Evolutionary conservation across 176 grass and related monocot genomes (phyloP), one percentile per base, ranked within the genome.

Genomic region (Metroxylon sagu): DNA sequence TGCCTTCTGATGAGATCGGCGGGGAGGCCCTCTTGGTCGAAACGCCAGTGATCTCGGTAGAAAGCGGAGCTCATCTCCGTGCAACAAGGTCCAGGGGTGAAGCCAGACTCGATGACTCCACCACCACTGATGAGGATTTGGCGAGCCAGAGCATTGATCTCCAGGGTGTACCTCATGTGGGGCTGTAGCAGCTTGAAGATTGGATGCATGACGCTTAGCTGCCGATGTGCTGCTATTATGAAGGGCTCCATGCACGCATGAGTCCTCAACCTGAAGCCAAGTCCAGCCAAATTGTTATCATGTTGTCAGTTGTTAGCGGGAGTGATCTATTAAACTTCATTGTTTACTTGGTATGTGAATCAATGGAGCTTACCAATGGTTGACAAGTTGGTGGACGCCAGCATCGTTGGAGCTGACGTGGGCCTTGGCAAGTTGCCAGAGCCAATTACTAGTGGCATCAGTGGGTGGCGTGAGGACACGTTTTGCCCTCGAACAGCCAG

Each of bases 391-490:
- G 76, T 98, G 88, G 7, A 93, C 79, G 7, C 88, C 94, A 16
- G 94, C 88, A 60, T 98, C 94, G 64, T 98, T 98, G 84, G 94
- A 85, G 77, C 88, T 85, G 21, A 93, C 94, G 53, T 98, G 94
- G 0, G 94, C 94, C 82, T 98, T 98, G 60, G 88, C 88, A 27
- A 98, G 79, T 66, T 98, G 88, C 94, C 94, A 98, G 10, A 98
- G 72, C 94, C 94, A 98, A 76, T 69, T 89, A 5, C 29, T 67
- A 66, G 94, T 98, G 14, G 88, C 94, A 52, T 98, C 94, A 14
- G 82, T 59, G 0, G 94, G 94, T 8, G 94, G 88, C 60, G 88
- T 98, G 75, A 93, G 73, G 29, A 89, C 94, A 5, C 81, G 73
- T 82, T 89, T 89, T 14, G 88, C 94, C 18, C 88, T 81, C 50